Evolutionary conservation across 768 basidiomycete species (phyloP), one percentile per base, ranked within the genome.

Genomic region (Aureoboletus auriporus): DNA sequence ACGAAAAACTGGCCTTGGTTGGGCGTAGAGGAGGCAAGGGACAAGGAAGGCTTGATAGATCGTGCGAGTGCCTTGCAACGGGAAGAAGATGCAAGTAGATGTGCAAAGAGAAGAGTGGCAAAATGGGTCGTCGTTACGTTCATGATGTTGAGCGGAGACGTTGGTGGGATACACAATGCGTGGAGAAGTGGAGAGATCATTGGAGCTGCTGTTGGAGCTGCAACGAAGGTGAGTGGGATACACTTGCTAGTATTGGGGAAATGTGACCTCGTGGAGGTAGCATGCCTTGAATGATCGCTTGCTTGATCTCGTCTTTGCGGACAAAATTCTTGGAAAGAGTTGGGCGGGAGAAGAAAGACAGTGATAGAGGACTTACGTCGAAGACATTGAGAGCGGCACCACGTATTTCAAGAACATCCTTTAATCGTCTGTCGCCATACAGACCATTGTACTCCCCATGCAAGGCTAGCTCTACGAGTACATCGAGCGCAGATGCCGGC

Each of bases 371-470:
- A 57, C 65, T 61, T 52, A 93, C 92, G 74, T 94, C 91, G 61
- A 97, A 95, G 37, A 93, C 82, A 39, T 71, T 74, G 8, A 87
- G 79, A 2, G 91, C 93, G 0, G 86, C 84, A 3, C 80, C 80
- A 35, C 95, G 75, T 27, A 93, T 67, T 59, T 87, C 88, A 43
- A 89, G 74, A 12, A 75, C 83, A 42, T 85, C 87, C 60, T 80
- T 83, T 20, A 72, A 61, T 36, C 83, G 71, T 57, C 77, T 81
- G 42, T 69, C 78, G 39, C 78, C 73, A 49, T 80, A 78, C 44
- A 68, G 57, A n/a, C 85, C 82, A 56, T 86, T 82, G 63, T 90
- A 88, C 70, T 96, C 94, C 2, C 94, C 95, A 48, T 95, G 85
- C 34, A 97, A 71, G 10, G 83, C 82, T 13, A 92, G 76, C 51